Conservation (phyloP, 2,329 filamentous ascomycete genomes). For the Fusarium oligoseptatum region DNA sequence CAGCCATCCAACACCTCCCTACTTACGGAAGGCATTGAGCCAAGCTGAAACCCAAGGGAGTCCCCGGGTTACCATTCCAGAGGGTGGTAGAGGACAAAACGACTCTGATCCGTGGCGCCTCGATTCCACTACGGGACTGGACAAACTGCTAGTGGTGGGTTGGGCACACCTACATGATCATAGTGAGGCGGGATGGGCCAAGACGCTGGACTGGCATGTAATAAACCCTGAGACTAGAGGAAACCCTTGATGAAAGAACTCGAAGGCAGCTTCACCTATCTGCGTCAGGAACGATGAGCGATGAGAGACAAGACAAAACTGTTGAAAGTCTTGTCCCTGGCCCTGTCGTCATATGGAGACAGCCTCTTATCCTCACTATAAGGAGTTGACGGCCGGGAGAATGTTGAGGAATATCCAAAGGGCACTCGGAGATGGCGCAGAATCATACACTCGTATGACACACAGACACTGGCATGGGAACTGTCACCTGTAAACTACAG, state of each 20-base stretch:
- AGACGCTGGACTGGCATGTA: constrained; percentile 15
- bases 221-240: neutral
- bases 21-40: neutral
- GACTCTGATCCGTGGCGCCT: constrained; percentile 13
- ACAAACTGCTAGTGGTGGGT: neutral
- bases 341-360: neutral
- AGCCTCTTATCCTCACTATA: neutral
- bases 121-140: constrained; percentile 15
- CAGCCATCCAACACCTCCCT: neutral
- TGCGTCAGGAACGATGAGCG: neutral
- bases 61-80: constrained; percentile 11
- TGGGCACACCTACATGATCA: neutral
- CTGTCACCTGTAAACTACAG: neutral
- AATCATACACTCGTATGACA: constrained; percentile 1
- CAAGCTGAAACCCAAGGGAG: neutral
- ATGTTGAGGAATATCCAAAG: neutral
- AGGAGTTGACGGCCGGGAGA: neutral
- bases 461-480: neutral
- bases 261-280: neutral
- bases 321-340: neutral
- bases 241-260: neutral
- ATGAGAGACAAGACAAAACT: constrained; percentile 14
- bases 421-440: neutral
- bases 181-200: neutral
- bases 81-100: constrained; percentile 24